Base-by-base conservation (phyloP, 257 asterid genomes). In the Solanum infundibuliforme region DNA sequence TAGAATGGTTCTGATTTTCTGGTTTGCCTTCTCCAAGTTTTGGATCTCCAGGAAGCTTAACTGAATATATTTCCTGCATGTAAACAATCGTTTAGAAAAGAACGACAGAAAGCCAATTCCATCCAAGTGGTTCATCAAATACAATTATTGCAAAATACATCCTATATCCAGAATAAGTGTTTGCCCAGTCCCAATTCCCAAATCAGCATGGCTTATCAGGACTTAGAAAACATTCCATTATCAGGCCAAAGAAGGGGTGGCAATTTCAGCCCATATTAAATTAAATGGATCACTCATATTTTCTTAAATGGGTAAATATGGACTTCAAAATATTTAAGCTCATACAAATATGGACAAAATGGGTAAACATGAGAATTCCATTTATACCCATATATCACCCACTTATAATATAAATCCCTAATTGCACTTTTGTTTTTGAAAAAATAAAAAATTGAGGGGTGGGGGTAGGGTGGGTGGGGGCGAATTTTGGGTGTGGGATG, bases 21-120 rank as follows among this genome's bases (percentile, higher is more conserved):
- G 99, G 99, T 87, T 97, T 97, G 86, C 99, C 99, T 92, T 97
- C 99, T 83, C 99, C 99, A 65, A 97, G 98, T 92, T 97, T 97
- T 84, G 99, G 99, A 89, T 97, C 98, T 90, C 99, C 99, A 87
- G 99, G 99, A 90, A 97, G 99, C 94, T 94, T 94, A 84, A 97
- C 91, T 52, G 99, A 95, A 90, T 93, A 97, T 91, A 97, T 93
- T 94, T 97, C 99, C 99, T 97, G 90, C 76, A 65, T 32, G 89
- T 12, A 76, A 12, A 27, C 83, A 86, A 83, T 60, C 16, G 8
- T 81, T 43, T 16, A 25, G 36, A 25, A 77, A 77, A n/a, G 20
- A 77, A 43, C 1, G 3, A 77, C 35, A 77, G 16, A 41, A 25
- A 76, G 60, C 38, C n/a, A 77, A 77, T 39, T 77, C 36, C 60